Conservation (phyloP, 306 rosid species). For the Sicyos baderoa region DNA sequence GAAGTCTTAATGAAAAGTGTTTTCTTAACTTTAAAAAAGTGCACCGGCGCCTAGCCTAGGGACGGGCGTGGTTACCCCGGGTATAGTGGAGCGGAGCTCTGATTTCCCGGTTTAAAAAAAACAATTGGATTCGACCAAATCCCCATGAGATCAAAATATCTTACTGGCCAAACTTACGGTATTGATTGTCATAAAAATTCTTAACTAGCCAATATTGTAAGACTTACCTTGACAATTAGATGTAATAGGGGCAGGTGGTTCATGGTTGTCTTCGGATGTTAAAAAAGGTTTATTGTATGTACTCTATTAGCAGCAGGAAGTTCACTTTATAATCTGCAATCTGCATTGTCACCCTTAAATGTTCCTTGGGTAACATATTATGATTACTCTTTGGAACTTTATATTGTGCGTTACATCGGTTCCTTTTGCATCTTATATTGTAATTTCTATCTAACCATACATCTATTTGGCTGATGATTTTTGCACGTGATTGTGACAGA, state of each 20-base stretch:
- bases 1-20: neutral
- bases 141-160: neutral
- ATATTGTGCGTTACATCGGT: neutral
- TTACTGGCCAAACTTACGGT: neutral
- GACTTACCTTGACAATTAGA: neutral
- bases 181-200: neutral
- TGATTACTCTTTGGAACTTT: neutral
- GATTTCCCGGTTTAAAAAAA: too few species aligned
- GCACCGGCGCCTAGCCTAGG: neutral
- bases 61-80: too few species aligned
- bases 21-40: neutral
- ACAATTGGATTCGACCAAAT: neutral
- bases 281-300: neutral
- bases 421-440: slow-evolving; percentile 8
- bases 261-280: neutral
- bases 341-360: neutral
- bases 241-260: too few species aligned
- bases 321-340: slow-evolving; percentile 4
- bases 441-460: neutral
- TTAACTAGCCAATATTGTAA: neutral
- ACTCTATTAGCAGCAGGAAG: neutral
- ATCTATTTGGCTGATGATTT: slow-evolving; percentile 8
- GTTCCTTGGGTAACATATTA: neutral
- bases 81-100: too few species aligned
- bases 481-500: slow-evolving; percentile 36